phyloP scores from a whole-genome alignment of 2,329 filamentous ascomycete genomes.

The Hypoxylon sp. region DNA sequence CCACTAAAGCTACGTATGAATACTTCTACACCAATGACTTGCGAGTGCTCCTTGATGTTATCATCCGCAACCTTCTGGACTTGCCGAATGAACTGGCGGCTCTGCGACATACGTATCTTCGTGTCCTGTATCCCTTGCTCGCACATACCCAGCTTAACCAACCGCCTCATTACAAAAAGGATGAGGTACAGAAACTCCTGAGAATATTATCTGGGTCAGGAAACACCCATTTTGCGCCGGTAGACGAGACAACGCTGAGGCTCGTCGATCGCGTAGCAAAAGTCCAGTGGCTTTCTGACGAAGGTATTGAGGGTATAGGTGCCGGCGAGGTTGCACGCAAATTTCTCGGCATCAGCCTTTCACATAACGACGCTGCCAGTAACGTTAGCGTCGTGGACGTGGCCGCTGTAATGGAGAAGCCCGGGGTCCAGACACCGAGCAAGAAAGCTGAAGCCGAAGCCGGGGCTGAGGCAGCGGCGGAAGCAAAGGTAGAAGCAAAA shows the following conservation, averaged over 20 bases:
- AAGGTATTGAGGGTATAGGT: constrained; percentile 51
- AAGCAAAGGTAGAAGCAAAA: constrained; percentile 13
- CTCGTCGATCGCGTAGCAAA: constrained; percentile 82
- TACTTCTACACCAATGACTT: constrained; percentile 99
- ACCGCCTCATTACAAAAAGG: constrained; percentile 90
- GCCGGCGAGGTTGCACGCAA: constrained; percentile 69
- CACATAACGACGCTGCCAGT: constrained; percentile 76
- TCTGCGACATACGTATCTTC: constrained; percentile 92
- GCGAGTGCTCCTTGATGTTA: constrained; percentile 92
- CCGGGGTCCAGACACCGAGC: constrained; percentile 85
- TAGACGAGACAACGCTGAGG: constrained; percentile 83
- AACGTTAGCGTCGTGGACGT: constrained; percentile 83
- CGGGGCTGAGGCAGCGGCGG: constrained; percentile 42
- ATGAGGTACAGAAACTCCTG: constrained; percentile 85
- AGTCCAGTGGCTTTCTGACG: constrained; percentile 75
- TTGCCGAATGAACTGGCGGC: constrained; percentile 84
- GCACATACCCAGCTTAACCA: constrained; percentile 91
- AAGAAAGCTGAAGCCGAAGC: constrained; percentile 59
- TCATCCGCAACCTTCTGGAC: constrained; percentile 96
- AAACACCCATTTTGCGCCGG: constrained; percentile 82
- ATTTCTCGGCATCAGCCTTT: constrained; percentile 79
- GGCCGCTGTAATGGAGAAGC: constrained; percentile 84
- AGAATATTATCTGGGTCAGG: constrained; percentile 77
- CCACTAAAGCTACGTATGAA: constrained; percentile 90
- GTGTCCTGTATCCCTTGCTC: constrained; percentile 90